Evolutionary conservation across 805 yeast species (phyloP).

Genomic region (Nakazawaea holstii): DNA sequence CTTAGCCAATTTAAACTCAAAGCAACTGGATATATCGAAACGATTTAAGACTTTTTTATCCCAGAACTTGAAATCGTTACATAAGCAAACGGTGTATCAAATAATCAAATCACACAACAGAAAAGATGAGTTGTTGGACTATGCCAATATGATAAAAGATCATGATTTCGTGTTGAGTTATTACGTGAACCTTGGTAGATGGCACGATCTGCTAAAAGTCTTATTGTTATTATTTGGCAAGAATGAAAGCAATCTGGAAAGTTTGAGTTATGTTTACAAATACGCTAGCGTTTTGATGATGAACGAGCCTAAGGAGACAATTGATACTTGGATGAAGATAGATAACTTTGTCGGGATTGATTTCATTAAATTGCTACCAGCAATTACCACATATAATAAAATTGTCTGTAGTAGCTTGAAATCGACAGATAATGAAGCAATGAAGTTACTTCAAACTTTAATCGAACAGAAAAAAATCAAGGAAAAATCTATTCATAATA

Average conservation of each 20-base stretch:
- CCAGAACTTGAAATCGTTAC: conserved; percentile 43
- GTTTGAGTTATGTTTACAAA: conserved; percentile 44
- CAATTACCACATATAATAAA: conserved; percentile 65
- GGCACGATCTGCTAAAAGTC: conserved; percentile 66
- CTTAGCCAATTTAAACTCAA: conserved; percentile 26
- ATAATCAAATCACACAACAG: conserved; percentile 64
- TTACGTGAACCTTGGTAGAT: conserved; percentile 63
- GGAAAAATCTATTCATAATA: conserved; percentile 56
- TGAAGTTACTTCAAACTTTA: conserved; percentile 56
- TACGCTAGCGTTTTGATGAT: conserved; percentile 65
- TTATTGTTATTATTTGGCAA: conserved; percentile 36
- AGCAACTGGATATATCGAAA: conserved; percentile 20
- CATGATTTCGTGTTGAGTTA: conserved; percentile 62
- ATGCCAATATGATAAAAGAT: conserved; percentile 65
- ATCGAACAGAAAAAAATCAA: conserved; percentile 38
- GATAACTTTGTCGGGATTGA: conserved; percentile 33
- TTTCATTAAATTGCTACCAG: conserved; percentile 65
- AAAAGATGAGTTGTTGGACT: conserved; percentile 55
- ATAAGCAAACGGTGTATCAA: conserved; percentile 65
- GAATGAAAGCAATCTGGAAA: conserved; percentile 26
- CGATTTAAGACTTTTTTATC: conserved; percentile 46
- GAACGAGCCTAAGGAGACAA: conserved; percentile 64
- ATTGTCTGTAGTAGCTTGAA: conserved; percentile 29
- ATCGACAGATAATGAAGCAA: conserved; percentile 52
- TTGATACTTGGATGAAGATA: conserved; percentile 70